Percentiles rank a stretch among this genome's conserved stretches.
phyloP scores from a whole-genome alignment of 1,284 basidiomycete genomes.

The Tilletia indica region DNA sequence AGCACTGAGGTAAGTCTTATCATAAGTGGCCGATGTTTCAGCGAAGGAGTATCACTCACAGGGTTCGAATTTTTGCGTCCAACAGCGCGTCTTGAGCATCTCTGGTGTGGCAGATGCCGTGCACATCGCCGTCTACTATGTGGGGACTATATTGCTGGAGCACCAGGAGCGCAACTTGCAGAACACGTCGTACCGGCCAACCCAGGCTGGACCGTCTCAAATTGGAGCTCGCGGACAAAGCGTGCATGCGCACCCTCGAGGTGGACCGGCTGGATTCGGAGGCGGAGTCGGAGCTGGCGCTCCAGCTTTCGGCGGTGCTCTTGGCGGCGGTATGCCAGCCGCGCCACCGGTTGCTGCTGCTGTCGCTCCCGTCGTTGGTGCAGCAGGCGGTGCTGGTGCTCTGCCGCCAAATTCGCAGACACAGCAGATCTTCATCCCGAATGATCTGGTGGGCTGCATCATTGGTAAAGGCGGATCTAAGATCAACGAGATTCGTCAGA shows the following conservation, averaged over 20 bases:
- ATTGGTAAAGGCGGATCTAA: slow-evolving; percentile 98
- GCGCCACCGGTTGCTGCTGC: slow-evolving; percentile 23
- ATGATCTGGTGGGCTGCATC: slow-evolving; percentile 94
- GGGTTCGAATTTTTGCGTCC: not conserved
- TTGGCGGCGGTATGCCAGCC: slow-evolving; percentile 7
- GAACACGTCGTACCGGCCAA: slow-evolving; percentile 57
- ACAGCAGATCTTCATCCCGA: slow-evolving; percentile 98
- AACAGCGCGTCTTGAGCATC: slow-evolving; percentile 73
- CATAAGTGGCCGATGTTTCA: not conserved
- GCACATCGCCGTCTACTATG: slow-evolving; percentile 98
- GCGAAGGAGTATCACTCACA: not conserved
- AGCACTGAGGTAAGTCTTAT: slow-evolving; percentile 72
- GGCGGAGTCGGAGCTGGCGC: slow-evolving; percentile 19
- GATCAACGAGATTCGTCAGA: slow-evolving; percentile 96
- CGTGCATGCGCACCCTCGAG: slow-evolving; percentile 4
- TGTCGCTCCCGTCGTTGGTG: slow-evolving; percentile 20
- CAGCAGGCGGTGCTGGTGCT: slow-evolving; percentile 39
- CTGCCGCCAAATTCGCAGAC: slow-evolving; percentile 72
- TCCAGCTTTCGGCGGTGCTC: slow-evolving; percentile 14
- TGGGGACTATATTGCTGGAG: slow-evolving; percentile 93
- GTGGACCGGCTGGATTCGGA: slow-evolving; percentile 2
- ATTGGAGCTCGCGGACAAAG: slow-evolving; percentile 11
- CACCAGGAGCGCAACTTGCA: slow-evolving; percentile 68
- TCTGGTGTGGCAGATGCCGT: slow-evolving; percentile 99
- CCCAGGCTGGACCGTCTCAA: slow-evolving; percentile 18